Base-by-base conservation (phyloP, 768 basidiomycete species). In the Dendrothele bispora region DNA sequence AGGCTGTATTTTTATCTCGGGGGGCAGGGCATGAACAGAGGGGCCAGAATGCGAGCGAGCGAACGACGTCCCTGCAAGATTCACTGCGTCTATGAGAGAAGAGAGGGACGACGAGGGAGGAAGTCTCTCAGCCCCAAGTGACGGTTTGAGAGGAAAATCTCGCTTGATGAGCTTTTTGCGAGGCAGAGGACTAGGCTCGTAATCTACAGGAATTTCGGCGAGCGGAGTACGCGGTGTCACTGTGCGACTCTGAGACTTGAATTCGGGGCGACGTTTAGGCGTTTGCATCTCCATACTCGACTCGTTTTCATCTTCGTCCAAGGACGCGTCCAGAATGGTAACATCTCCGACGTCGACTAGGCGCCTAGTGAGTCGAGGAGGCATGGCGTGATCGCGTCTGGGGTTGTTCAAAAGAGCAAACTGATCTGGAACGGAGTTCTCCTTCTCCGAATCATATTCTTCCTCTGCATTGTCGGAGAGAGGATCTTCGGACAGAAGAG, bases 341-440 rank as follows among this genome's bases (percentile, higher is more conserved):
- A 70, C 62, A 50, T 81, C 78, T 22, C 78, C 78, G 39, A 81
- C 58, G 57, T 79, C 78, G 28, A 78, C 62, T 30, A 79, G 69
- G 27, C 75, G 70, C 34, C 66, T 68, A 34, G 64, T 71, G 43
- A 70, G 63, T 21, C 60, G 61, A 29, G 63, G 55, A 20, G 65
- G 58, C 14, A 55, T 55, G 18, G 56, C 41, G 25, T 58, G 62
- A 30, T 54, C 48, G 12, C 17, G 56, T 47, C 63, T 66, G 50
- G 54, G 51, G 18, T 63, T 58, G 24, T 56, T 62, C 43, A 62
- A 65, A 18, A 66, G 53, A 24, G 57, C 52, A 37, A 49, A 51
- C 41, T 41, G 20, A 14, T 51, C 43, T 46, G 64, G 66, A 4
- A 47, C 52, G 11, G 56, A 51, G 54, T 79, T 80, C 55, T 78